Base-by-base conservation (phyloP, 306 rosid genomes). In the Lathyrus tuberosus region DNA sequence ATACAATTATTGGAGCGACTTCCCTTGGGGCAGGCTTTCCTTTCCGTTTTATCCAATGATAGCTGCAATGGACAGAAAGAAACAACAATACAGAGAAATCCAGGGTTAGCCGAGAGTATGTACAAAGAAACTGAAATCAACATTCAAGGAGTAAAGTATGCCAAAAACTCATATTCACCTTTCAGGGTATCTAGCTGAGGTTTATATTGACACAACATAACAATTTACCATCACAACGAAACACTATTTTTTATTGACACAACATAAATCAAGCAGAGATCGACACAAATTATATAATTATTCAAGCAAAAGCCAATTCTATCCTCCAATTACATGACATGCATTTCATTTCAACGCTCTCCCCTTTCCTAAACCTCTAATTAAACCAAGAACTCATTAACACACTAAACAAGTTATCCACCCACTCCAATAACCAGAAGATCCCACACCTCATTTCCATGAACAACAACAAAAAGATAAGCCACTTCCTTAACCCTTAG, bases 1-100 rank as follows among this genome's bases (percentile, higher is more conserved):
- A 95, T 69, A 95, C 97, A 75, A 95, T 75, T 37, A 95, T 89
- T 2, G 97, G 99, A 72, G 99, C 96, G 51, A 60, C 52, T 48
- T 86, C 95, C 83, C 96, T 84, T 9, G 92, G 93, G 75, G 93
- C 93, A 72, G 99, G 97, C 71, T 73, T 95, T 72, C 99, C 99
- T 74, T 79, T 95, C 83, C 97, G 86, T 68, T 67, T 84, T 83
- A 95, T 91, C 99, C 99, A 95, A 17, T 95, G 99, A 82, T 95
- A 95, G 69, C 99, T 95, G 89, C 81, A 81, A 84, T 16, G 15
- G 37, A 37, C 35, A 60, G 42, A 48, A 78, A 48, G 30, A 54
- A 61, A 62, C 58, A 74, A 67, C 40, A 65, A 64, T 33, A 31
- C 51, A 66, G 49, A 44, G 14, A 43, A 60, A 41, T 66, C 46